These are phyloP conservation scores for Crucihimalaya himalaica DNA, from an alignment of 345 rosid species.

Conservation along the genomic window DNA sequence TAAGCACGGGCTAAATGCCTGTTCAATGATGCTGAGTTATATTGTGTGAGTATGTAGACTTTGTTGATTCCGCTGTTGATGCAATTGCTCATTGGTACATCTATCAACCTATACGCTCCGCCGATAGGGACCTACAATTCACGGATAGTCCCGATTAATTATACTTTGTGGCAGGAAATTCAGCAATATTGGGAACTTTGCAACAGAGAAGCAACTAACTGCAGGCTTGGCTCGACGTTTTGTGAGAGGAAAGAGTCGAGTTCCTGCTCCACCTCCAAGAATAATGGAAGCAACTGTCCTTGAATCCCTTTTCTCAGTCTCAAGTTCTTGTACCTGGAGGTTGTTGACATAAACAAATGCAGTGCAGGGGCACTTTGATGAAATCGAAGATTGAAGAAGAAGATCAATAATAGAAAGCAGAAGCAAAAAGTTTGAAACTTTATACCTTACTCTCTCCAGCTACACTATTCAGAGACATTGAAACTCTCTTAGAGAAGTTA, in stretches of 20 bases:
- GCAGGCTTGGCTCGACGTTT: constrained; percentile 97
- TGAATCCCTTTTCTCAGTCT: constrained; percentile 64
- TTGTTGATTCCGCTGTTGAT: constrained; percentile 93
- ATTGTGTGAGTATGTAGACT: constrained; percentile 92
- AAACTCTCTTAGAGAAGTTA: constrained; percentile 38
- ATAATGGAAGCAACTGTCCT: constrained; percentile 80
- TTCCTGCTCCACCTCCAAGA: constrained; percentile 99
- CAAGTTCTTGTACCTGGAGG: constrained; percentile 67
- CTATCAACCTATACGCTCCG: constrained; percentile 92
- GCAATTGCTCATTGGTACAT: constrained; percentile 99
- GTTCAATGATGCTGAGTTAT: constrained; percentile 86
- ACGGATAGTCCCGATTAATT: background rate
- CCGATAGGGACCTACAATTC: constrained; percentile 76
- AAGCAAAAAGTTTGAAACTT: background rate
- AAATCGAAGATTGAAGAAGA: constrained; percentile 12
- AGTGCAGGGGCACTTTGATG: background rate
- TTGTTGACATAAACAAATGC: constrained; percentile 8
- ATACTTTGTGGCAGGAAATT: constrained; percentile 5
- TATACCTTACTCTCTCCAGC: constrained; percentile 55
- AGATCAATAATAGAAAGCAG: background rate
- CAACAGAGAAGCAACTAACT: constrained; percentile 45
- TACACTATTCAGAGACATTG: constrained; percentile 57
- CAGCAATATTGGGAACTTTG: background rate
- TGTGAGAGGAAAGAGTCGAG: constrained; percentile 96
- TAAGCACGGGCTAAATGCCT: constrained; percentile 89